These are phyloP conservation scores for Botryotinia globosa DNA, from an alignment of 2,329 filamentous ascomycete genomes.

Conservation along the genomic window DNA sequence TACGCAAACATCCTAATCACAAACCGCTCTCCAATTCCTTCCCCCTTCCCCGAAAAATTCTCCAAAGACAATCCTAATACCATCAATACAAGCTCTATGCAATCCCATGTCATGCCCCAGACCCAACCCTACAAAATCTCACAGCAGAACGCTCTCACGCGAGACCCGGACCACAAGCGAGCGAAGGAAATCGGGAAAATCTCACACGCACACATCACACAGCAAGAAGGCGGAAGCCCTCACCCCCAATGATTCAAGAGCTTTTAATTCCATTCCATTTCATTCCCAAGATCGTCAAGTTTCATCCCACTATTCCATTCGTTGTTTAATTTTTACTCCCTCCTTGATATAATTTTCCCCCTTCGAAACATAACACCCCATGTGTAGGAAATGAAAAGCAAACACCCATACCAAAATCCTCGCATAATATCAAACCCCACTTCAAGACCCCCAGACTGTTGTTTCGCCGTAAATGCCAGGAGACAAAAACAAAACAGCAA, in stretches of 20 bases:
- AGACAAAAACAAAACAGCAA: conserved; percentile 10
- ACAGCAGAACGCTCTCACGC: neutral
- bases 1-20: neutral
- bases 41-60: too few species aligned
- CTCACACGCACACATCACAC: neutral
- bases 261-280: conserved; percentile 7
- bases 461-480: conserved; percentile 13
- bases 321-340: conserved; percentile 3
- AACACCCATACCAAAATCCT: conserved; percentile 9
- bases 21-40: neutral
- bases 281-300: neutral
- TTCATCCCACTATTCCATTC: conserved; percentile 11
- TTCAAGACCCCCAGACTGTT: neutral
- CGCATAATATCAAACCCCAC: conserved; percentile 1
- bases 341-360: neutral
- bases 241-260: neutral
- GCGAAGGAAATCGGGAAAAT: neutral
- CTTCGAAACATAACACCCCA: neutral
- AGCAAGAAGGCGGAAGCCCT: neutral
- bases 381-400: neutral
- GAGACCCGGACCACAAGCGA: neutral
- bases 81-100: neutral
- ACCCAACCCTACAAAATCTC: neutral
- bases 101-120: neutral
- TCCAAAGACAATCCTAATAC: neutral